Evolutionary conservation across 495 filamentous ascomycete genomes (phyloP).

Genomic region (Thermothielavioides terrestris): DNA sequence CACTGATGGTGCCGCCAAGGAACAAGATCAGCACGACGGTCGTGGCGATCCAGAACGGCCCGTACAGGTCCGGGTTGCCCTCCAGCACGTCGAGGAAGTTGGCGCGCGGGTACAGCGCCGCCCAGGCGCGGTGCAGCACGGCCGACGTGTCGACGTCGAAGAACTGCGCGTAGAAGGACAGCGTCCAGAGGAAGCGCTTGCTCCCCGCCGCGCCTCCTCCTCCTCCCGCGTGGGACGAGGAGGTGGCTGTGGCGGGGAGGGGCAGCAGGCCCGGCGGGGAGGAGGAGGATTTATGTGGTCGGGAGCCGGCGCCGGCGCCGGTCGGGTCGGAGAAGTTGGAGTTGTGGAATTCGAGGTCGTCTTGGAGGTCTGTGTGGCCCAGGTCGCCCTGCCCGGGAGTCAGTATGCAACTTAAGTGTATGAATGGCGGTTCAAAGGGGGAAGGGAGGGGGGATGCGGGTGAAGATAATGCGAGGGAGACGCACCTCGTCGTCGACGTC

Average conservation of each 20-base stretch:
- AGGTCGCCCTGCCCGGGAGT: constrained; percentile 98
- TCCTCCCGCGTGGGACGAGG: constrained; percentile 32
- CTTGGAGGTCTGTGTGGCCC: constrained; percentile 93
- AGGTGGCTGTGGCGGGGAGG: constrained; percentile 47
- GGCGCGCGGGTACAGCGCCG: constrained; percentile 74
- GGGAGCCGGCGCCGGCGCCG: constrained; percentile 42
- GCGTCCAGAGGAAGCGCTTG: constrained; percentile 85
- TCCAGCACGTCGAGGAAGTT: constrained; percentile 96
- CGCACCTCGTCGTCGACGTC: constrained; percentile 77
- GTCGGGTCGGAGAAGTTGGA: constrained; percentile 53
- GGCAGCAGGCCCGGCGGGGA: constrained; percentile 54
- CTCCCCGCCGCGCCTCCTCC: constrained; percentile 41
- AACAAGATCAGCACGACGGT: constrained; percentile 95
- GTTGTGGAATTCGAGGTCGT: constrained; percentile 97
- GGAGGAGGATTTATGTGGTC: constrained; percentile 9
- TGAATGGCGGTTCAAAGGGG: neutral
- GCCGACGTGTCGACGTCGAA: constrained; percentile 94
- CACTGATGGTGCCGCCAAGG: constrained; percentile 85
- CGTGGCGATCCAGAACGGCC: constrained; percentile 95
- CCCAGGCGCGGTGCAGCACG: constrained; percentile 73
- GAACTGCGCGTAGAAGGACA: constrained; percentile 93
- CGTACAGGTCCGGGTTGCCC: constrained; percentile 94
- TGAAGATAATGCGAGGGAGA: too few species aligned
- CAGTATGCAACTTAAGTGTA: too few species aligned
- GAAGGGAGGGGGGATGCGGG: neutral